Percentiles rank a stretch among this genome's conserved stretches.
These are phyloP conservation scores for Tetracladium setigerum DNA, from an alignment of 495 filamentous ascomycete genomes.

Conservation along the genomic window DNA sequence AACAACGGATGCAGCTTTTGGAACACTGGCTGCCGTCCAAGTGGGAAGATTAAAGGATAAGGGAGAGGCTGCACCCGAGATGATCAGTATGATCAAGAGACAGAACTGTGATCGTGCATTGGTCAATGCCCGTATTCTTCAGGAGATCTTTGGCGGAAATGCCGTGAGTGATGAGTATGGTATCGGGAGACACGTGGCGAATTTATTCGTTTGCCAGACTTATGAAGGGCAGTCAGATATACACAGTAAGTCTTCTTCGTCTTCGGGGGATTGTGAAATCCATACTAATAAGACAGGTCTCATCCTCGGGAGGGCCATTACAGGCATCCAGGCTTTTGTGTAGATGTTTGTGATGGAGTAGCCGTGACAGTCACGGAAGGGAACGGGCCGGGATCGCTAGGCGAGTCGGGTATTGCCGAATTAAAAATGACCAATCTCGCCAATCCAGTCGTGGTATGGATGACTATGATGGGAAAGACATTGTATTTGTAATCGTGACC, in stretches of 20 bases:
- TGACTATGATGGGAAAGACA: no score
- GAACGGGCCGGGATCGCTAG: no score
- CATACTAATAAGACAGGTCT: conserved; percentile 32
- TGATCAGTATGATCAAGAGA: conserved; percentile 98
- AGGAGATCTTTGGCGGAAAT: conserved; percentile 96
- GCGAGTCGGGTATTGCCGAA: background rate
- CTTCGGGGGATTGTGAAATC: background rate
- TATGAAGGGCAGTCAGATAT: conserved; percentile 98
- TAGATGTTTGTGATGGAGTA: conserved; percentile 11
- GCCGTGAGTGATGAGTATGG: conserved; percentile 94
- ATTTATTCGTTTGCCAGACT: conserved; percentile 94
- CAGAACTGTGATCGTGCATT: conserved; percentile 95
- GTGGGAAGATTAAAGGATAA: conserved; percentile 91
- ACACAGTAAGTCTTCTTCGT: conserved; percentile 37
- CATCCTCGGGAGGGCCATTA: conserved; percentile 56
- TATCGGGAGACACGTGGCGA: conserved; percentile 91
- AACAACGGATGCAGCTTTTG: conserved; percentile 82
- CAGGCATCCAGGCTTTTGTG: conserved; percentile 52
- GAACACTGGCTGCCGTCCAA: conserved; percentile 76
- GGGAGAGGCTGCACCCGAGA: conserved; percentile 81
- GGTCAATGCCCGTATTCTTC: conserved; percentile 67
- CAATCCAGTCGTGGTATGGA: no score
- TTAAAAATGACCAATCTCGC: no score
- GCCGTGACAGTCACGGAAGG: background rate
- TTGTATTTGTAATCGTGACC: no score